These are phyloP conservation scores for Aspergillus cristatus DNA, from an alignment of 495 filamentous ascomycete species.

Conservation along the genomic window DNA sequence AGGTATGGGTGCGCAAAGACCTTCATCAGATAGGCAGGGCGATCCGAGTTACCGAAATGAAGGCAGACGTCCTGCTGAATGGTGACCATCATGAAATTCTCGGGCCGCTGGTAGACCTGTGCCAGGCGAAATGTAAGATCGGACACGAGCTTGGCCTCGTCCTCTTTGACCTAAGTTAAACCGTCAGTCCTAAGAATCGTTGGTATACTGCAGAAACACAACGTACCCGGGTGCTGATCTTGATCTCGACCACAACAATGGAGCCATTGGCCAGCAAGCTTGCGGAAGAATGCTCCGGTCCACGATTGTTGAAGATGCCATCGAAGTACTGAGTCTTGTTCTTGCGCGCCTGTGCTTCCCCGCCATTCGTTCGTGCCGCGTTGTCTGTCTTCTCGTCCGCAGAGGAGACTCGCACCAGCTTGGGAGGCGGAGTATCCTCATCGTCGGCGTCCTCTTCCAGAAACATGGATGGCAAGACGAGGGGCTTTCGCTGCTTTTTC, in stretches of 20 bases:
- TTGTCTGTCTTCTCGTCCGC: conserved; percentile 8
- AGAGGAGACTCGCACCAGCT: conserved; percentile 2
- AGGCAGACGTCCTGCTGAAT: conserved; percentile 69
- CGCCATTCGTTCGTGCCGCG: conserved; percentile 7
- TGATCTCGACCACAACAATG: conserved; percentile 68
- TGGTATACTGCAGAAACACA: too few relatives aligned
- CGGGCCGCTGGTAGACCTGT: conserved; percentile 60
- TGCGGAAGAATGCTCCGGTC: conserved; percentile 39
- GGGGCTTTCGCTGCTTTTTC: conserved; percentile 5
- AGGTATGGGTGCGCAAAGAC: conserved; percentile 61
- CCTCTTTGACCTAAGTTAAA: conserved; percentile 34
- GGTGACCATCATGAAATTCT: conserved; percentile 61
- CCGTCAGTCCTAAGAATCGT: too few relatives aligned
- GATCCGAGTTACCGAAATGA: conserved; percentile 60
- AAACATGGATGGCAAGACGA: conserved; percentile 17
- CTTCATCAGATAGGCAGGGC: conserved; percentile 74
- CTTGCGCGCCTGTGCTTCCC: conserved; percentile 18
- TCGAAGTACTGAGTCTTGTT: conserved; percentile 47
- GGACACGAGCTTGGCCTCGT: conserved; percentile 48
- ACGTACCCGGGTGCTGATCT: conserved; percentile 74
- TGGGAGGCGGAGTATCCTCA: conserved; percentile 4
- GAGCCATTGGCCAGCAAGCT: conserved; percentile 56
- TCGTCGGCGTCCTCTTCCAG: conserved; percentile 21
- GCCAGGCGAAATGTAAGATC: conserved; percentile 62
- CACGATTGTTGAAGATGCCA: conserved; percentile 49